phyloP scores from a whole-genome alignment of 345 rosid species.

The Carallia pectinifolia region DNA sequence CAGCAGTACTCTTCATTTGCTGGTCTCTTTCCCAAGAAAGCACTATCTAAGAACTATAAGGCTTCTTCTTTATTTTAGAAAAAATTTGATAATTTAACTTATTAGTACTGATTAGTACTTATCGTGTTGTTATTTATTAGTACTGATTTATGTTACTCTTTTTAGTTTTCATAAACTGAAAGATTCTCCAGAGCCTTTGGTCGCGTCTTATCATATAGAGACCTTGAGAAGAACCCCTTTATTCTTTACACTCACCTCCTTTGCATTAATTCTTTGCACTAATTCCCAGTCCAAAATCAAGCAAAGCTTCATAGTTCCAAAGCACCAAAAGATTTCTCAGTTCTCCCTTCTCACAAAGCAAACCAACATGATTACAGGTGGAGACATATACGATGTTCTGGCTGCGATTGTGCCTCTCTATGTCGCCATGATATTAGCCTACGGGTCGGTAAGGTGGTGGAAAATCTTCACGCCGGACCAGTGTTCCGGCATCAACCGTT shows the following conservation, averaged over 20 bases:
- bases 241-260: too few relatives aligned
- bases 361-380: conserved; percentile 57
- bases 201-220: not conserved
- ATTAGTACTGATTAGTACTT: too few relatives aligned
- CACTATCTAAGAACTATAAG: too few relatives aligned
- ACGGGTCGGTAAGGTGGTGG: conserved; percentile 93
- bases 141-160: too few relatives aligned
- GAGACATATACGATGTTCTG: conserved; percentile 74
- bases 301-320: too few relatives aligned
- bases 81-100: too few relatives aligned
- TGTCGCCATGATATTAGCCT: conserved; percentile 81
- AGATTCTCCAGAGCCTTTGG: not conserved
- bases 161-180: too few relatives aligned
- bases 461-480: conserved; percentile 82
- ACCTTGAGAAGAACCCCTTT: not conserved
- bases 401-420: conserved; percentile 81
- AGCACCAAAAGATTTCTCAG: not conserved
- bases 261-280: too few relatives aligned
- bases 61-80: too few relatives aligned
- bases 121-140: too few relatives aligned
- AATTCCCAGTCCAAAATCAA: not conserved
- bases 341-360: not conserved
- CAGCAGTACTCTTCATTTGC: too few relatives aligned
- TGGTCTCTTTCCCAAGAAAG: too few relatives aligned
- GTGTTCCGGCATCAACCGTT: conserved; percentile 85